Percentiles rank a stretch among this genome's conserved stretches.
Evolutionary conservation across 2,329 filamentous ascomycete species (phyloP).

Genomic region (Fusarium sororula): DNA sequence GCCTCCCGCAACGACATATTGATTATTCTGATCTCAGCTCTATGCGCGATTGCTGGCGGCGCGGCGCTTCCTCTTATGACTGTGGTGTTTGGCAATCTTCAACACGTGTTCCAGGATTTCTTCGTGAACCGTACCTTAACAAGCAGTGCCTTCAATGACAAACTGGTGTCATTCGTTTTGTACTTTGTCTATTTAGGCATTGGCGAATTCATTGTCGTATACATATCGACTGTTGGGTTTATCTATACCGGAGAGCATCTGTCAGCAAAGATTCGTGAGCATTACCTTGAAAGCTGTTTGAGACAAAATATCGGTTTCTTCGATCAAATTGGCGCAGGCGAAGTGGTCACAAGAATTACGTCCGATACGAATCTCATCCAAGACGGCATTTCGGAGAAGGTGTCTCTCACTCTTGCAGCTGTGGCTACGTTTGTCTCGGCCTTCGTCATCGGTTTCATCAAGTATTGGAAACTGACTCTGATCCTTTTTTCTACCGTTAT

Average conservation of each 20-base stretch:
- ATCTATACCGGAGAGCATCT: slow-evolving; percentile 88
- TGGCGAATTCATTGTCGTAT: slow-evolving; percentile 78
- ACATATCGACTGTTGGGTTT: slow-evolving; percentile 85
- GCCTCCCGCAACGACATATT: slow-evolving; percentile 70
- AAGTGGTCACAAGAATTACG: slow-evolving; percentile 94
- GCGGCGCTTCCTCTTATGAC: slow-evolving; percentile 84
- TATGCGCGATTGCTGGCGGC: slow-evolving; percentile 76
- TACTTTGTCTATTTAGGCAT: slow-evolving; percentile 90
- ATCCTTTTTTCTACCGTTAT: slow-evolving; percentile 86
- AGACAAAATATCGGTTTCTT: slow-evolving; percentile 92
- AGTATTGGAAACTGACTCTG: slow-evolving; percentile 91
- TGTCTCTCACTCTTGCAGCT: slow-evolving; percentile 79
- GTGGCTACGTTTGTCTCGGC: slow-evolving; percentile 86
- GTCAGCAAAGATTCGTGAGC: slow-evolving; percentile 78
- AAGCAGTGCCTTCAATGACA: slow-evolving; percentile 65
- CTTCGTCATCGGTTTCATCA: slow-evolving; percentile 89
- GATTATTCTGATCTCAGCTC: slow-evolving; percentile 67
- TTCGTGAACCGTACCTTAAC: slow-evolving; percentile 55
- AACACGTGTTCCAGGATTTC: slow-evolving; percentile 75
- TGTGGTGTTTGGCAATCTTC: slow-evolving; percentile 79
- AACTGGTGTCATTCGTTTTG: slow-evolving; percentile 72
- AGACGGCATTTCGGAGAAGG: slow-evolving; percentile 92
- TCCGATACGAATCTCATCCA: slow-evolving; percentile 94
- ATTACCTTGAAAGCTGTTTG: slow-evolving; percentile 86
- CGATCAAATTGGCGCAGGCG: slow-evolving; percentile 90